Evolutionary conservation across 2,329 filamentous ascomycete genomes (phyloP).

Genomic region (Penicillium sp.): DNA sequence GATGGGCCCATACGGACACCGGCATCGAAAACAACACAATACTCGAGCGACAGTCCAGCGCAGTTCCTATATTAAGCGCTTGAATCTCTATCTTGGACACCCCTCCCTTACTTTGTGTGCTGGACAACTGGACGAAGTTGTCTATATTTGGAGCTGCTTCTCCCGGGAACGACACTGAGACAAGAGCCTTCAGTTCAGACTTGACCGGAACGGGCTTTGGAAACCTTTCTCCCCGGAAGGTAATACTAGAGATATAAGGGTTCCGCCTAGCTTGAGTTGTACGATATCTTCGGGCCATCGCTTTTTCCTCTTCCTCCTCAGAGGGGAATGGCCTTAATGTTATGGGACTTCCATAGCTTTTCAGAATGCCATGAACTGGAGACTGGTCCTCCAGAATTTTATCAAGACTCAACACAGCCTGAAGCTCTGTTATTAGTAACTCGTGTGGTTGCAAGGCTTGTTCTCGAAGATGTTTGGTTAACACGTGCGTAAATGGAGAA

Average conservation of each 20-base stretch:
- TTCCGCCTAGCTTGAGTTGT: background rate
- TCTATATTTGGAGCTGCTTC: background rate
- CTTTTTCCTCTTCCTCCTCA: background rate
- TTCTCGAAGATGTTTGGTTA: background rate
- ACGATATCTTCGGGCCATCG: background rate
- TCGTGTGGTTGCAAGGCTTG: background rate
- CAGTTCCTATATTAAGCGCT: background rate
- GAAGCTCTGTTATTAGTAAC: background rate
- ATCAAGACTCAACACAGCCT: slow-evolving; percentile 1
- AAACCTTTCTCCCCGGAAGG: background rate
- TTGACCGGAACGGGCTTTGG: background rate
- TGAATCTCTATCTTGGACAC: background rate
- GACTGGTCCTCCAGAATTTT: background rate
- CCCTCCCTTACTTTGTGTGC: background rate
- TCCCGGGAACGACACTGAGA: background rate
- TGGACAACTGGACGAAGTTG: background rate
- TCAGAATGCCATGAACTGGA: background rate
- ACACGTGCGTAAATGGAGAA: background rate
- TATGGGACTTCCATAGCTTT: background rate
- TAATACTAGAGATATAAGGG: background rate
- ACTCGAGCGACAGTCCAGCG: background rate
- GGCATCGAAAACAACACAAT: background rate
- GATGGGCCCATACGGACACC: background rate
- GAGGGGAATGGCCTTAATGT: background rate
- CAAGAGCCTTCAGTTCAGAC: background rate